Base-by-base conservation (phyloP, 305 asterid genomes). In the Fraxinus floribunda region DNA sequence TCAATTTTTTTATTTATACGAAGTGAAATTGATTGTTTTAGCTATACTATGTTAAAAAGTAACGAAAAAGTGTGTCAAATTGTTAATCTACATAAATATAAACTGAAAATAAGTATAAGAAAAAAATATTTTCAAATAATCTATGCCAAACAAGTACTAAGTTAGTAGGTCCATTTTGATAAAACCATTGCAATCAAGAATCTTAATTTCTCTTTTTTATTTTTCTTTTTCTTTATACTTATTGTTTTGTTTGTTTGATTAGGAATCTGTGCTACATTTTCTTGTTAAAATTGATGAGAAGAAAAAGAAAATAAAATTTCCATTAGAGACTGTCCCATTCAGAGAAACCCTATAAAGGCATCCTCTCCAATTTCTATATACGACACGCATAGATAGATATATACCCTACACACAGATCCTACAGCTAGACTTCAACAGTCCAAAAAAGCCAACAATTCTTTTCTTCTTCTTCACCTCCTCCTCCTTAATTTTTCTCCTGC, bases 311-410 rank as follows among this genome's bases (percentile, higher is more conserved):
- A 62, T 52, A 80, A 83, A 78, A 79, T 79, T 82, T 85, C 81
- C 11, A n/a, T 16, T 16, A 35, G 78, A 57, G 75, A 75, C 34
- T 73, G 86, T 77, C 78, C 88, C 76, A 41, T 70, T 68, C 36
- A 74, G 76, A 76, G 44, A 71, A 81, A 71, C 85, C 86, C 84
- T 79, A 82, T 80, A 84, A 89, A 87, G 88, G 41, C 7, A n/a
- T 13, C 74, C 76, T 60, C 60, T 79, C 78, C 85, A 87, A 82
- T 87, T 89, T 81, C 88, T 84, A 68, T 75, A 83, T 10, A 46
- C 70, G 15, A 36, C 38, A 5, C 70, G 39, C 10, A 80, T 26
- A 36, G 41, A 36, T 36, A 36, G 41, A 36, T 36, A 36, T 36
- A 36, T 36, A 79, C 72, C 78, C 84, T 57, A 80, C 83, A 83